Base-by-base conservation (phyloP, 352 stramenopile genomes). In the Phytophthora citrophthora region DNA sequence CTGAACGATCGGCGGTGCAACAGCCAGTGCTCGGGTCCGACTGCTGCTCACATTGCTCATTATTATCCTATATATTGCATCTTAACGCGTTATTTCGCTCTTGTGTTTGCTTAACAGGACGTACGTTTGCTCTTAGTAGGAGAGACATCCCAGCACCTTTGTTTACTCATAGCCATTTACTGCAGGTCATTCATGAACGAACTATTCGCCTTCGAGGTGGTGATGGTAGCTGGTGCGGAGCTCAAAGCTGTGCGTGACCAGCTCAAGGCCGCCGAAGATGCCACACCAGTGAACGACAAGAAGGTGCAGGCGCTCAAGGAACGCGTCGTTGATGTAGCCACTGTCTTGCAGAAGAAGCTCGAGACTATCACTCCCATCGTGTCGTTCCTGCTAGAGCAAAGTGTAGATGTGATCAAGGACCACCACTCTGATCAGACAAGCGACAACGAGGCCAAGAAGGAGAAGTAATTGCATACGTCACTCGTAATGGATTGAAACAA, bases 201-300 rank as follows among this genome's bases (percentile, higher is more conserved):
- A 53, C 49, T 89, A 18, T 89, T 89, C 56, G 68, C 72, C 24
- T 89, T 83, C 44, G 80, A 89, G 58, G 80, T 89, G 29, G 80
- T 89, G 55, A 51, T 89, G 43, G 78, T 88, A 11, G 80, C 80
- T 0, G 80, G 80, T 36, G 79, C 76, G 8, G 80, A 89, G 61
- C 74, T 89, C 43, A 89, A 89, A 49, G 72, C 74, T 10, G 72
- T 88, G 48, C 78, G 77, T 36, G 76, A 88, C 51, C 78, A 88
- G 59, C 67, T 89, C 8, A 45, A 73, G 61, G 61, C 53, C 10
- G 79, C 77, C 1, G 68, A 86, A 46, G 62, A 81, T 2, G 62
- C 77, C 27, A 63, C 61, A 6, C 57, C 67, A 5, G 71, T 75
- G 32, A 87, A 89, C 44, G 61, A 49, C 23, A 72, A 77, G 47